Base-by-base conservation (phyloP, 164 flowering plant species). In the Magnolia officinalis region DNA sequence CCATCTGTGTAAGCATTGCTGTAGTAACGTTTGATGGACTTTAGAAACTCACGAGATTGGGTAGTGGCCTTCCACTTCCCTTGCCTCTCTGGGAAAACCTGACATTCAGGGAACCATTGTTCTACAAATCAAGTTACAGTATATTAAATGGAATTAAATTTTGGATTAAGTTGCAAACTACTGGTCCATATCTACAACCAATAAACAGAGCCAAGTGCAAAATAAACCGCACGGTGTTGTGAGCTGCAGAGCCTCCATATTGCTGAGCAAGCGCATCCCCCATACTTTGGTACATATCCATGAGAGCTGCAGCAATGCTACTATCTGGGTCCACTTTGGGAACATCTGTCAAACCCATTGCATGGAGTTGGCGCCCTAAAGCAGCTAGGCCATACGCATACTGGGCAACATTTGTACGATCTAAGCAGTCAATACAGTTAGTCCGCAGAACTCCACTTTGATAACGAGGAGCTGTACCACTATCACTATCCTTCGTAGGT, bases 61-160 rank as follows among this genome's bases (percentile, higher is more conserved):
- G 99, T 96, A 6, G 98, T 94, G 70, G 99, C 99, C 86, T 90
- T 96, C 99, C 99, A 96, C 82, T 92, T 92, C 21, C 99, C 99
- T 80, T 94, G 99, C 87, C 95, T 92, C 86, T 96, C 99, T n/a
- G 94, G 83, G 72, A 96, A 96, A 68, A 95, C 99, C 99, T 93
- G 85, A 31, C 45, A 72, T 24, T 63, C n/a, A 73, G 13, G 18
- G 67, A 6, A 72, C 16, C 68, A n/a, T 24, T 65, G 68, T 65
- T 65, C 16, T 24, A 13, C n/a, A 31, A 13, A 52, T 45, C 72
- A 70, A 70, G 14, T 50, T 49, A 50, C 49, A 50, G 11, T 13
- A 14, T 31, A 31, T 31, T 29, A 67, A 64, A 19, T 64, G 8
- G 21, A 64, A 18, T 10, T 20, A 67, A 70, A 29, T 10, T 70